phyloP scores from a whole-genome alignment of 305 asterid species.

The Ajuga reptans region DNA sequence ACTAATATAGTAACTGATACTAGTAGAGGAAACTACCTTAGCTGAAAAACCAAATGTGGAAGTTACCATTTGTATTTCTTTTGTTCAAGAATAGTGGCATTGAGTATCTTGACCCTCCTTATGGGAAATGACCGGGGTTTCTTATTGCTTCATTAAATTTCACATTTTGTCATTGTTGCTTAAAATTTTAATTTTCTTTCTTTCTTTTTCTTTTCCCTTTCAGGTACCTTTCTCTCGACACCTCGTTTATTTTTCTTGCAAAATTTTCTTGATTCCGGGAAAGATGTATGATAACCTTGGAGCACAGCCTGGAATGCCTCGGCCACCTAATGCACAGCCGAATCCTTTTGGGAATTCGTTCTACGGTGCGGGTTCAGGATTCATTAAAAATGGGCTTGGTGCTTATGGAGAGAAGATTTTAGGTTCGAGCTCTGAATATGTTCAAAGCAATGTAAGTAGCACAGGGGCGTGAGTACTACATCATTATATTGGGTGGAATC shows the following conservation, averaged over 20 bases:
- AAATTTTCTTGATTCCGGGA: constrained; percentile 18
- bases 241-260: constrained; percentile 15
- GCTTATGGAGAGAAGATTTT: constrained; percentile 51
- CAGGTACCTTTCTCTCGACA: neutral
- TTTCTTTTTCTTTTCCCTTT: neutral
- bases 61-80: neutral
- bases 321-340: constrained; percentile 35
- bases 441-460: constrained; percentile 52
- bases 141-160: neutral
- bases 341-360: constrained; percentile 49
- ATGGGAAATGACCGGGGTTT: neutral
- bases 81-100: neutral
- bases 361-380: constrained; percentile 49
- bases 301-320: constrained; percentile 38
- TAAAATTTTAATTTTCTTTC: neutral
- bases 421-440: constrained; percentile 62
- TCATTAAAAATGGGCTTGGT: constrained; percentile 50
- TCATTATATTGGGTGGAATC: neutral
- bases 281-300: constrained; percentile 50
- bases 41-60: neutral
- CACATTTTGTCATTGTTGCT: neutral
- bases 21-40: neutral
- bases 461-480: neutral
- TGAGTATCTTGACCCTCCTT: neutral
- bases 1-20: neutral